Base-by-base conservation (phyloP, 768 basidiomycete species). In the Dioszegia aurantiaca region DNA sequence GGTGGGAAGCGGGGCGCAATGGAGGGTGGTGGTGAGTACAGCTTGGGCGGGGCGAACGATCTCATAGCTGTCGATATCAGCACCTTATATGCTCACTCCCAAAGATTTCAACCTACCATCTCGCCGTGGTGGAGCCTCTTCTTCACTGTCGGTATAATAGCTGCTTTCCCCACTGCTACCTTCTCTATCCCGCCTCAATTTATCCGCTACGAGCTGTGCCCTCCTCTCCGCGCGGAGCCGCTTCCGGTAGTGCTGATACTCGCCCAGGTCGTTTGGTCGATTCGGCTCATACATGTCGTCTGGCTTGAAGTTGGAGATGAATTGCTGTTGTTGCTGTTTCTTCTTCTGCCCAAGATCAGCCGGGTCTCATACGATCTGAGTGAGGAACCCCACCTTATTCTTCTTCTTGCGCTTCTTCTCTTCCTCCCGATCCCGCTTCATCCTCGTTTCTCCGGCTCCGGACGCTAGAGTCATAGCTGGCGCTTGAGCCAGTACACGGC, bases 231-330 rank as follows among this genome's bases (percentile, higher is more conserved):
- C 75, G n/a, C 68, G 48, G 24, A 68, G 30, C 23, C 64, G 59
- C 55, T 69, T 69, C 21, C 75, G 44, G 47, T 73, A 76, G n/a
- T 58, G 55, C 54, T 69, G 69, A 44, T 70, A 76, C 59, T 73
- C 70, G 43, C 70, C 69, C 11, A 76, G 57, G 42, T 76, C 75
- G 48, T 76, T 76, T 1, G 75, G 75, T 59, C 70, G 55, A 48
- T 71, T 69, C 10, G 75, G 75, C 42, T 76, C 72, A 44, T 76
- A 76, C 49, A 65, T 63, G 45, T 76, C 75, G n/a, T 73, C 68
- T 3, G 75, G 75, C 30, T 70, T 62, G 47, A 76, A 76, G 9
- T 58, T 60, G 8, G 71, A 67, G 11, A 68, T 60, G 37, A 63
- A 51, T 26, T 63, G 65, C 31, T 57, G 59, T 53, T 60, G 41